Conservation (phyloP, 2,329 filamentous ascomycete genomes). For the Oidium heveae region DNA sequence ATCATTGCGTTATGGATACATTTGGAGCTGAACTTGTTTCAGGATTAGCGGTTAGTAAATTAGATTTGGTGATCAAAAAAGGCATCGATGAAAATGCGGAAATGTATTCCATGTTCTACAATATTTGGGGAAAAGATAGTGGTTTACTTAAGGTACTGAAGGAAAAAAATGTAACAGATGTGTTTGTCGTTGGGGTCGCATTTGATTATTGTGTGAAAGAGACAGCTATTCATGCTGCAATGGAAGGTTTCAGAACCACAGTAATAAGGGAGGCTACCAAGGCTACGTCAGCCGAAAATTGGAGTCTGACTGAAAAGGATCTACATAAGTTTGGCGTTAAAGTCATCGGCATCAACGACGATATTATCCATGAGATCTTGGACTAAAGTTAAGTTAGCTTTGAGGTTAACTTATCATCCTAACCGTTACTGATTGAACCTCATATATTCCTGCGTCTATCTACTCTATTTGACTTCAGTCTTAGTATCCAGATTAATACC, state of each 20-base stretch:
- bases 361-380: too few species aligned
- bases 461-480: too few species aligned
- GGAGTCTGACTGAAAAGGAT: constrained; percentile 26
- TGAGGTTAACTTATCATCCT: too few species aligned
- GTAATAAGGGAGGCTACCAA: constrained; percentile 57
- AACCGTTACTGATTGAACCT: too few species aligned
- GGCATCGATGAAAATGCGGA: constrained; percentile 51
- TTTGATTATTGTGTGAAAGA: constrained; percentile 71
- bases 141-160: constrained; percentile 34
- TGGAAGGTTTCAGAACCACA: constrained; percentile 51
- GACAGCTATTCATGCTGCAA: constrained; percentile 54
- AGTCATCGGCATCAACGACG: constrained; percentile 30
- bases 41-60: constrained; percentile 32
- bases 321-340: constrained; percentile 33
- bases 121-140: constrained; percentile 47
- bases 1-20: constrained; percentile 61
- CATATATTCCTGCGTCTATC: too few species aligned
- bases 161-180: constrained; percentile 38
- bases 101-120: constrained; percentile 84
- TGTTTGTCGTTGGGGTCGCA: constrained; percentile 69
- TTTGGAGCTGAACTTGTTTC: constrained; percentile 47
- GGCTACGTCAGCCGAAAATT: constrained; percentile 39
- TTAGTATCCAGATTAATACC: too few species aligned
- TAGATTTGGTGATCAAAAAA: constrained; percentile 55
- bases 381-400: too few species aligned